phyloP scores from a whole-genome alignment of 2,329 filamentous ascomycete species.

The Monosporascus sp. region DNA sequence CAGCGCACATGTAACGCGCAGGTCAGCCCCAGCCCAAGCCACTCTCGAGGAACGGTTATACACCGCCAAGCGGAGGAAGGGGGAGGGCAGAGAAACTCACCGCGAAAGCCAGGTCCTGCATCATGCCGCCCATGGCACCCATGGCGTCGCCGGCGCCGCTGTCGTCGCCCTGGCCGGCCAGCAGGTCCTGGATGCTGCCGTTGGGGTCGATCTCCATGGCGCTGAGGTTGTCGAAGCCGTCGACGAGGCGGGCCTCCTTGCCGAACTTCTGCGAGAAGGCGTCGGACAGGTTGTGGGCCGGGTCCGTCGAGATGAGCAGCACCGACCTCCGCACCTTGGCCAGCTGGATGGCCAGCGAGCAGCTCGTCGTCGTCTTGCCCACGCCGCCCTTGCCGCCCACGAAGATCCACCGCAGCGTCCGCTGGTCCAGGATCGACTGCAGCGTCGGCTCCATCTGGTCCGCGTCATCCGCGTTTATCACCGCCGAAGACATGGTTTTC shows the following conservation, averaged over 20 bases:
- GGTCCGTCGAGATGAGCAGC: slow-evolving; percentile 95
- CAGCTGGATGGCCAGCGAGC: slow-evolving; percentile 95
- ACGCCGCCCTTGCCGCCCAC: slow-evolving; percentile 98
- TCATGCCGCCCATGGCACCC: slow-evolving; percentile 85
- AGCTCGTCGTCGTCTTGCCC: slow-evolving; percentile 98
- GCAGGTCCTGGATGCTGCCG: slow-evolving; percentile 90
- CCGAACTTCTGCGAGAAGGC: slow-evolving; percentile 99
- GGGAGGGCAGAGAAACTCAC: slow-evolving; percentile 44
- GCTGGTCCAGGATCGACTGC: slow-evolving; percentile 91
- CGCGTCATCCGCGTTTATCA: slow-evolving; percentile 56
- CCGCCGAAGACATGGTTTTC: slow-evolving; percentile 31
- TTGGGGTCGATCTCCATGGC: slow-evolving; percentile 99
- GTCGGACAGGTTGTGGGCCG: slow-evolving; percentile 95
- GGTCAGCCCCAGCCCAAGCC: no score
- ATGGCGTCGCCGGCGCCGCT: slow-evolving; percentile 30
- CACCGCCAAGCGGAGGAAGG: not conserved
- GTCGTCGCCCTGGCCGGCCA: slow-evolving; percentile 72
- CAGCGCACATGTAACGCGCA: not conserved
- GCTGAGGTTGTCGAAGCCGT: slow-evolving; percentile 88
- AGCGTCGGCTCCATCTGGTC: slow-evolving; percentile 83
- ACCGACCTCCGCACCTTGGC: slow-evolving; percentile 92
- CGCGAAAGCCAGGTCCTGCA: slow-evolving; percentile 96
- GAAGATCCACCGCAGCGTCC: slow-evolving; percentile 96
- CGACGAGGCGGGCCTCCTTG: slow-evolving; percentile 89
- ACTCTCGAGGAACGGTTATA: no score